Base-by-base conservation (phyloP, 1,284 basidiomycete genomes). In the Salmacisia buchloeana region DNA sequence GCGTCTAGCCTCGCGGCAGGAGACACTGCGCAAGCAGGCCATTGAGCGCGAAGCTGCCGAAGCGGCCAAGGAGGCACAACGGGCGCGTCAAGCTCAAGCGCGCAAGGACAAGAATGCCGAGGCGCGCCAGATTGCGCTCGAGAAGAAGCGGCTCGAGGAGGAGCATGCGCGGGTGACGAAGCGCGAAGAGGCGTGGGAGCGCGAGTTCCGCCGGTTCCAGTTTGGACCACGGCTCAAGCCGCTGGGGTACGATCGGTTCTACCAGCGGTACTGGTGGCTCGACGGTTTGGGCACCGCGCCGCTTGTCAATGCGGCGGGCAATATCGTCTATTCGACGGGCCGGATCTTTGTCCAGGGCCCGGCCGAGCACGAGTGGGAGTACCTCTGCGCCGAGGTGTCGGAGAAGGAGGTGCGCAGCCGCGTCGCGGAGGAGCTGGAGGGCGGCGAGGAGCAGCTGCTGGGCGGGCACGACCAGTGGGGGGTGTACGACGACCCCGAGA, bases 191-290 rank as follows among this genome's bases (percentile, higher is more conserved):
- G 85, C 85, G 63, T 90, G 96, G 67, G 94, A 97, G 78, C 87
- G 91, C 61, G 94, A 97, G 70, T 97, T 97, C 82, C 85, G 94
- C 64, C 88, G 91, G 73, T 84, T 91, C 63, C 83, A 91, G 34
- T 89, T 90, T 63, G 87, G 88, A 6, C 85, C 94, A 43, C 85
- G 94, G 54, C 87, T 91, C 46, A 89, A 90, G 72, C 92, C 94
- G 1, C 75, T 98, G 54, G 94, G 96, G 2, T 85, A 86, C 69
- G 96, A 98, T 80, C 85, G 94, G 61, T 98, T 97, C 81, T 88
- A 90, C 75, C 94, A 96, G 80, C 87, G 90, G 35, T 85, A 97
- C 67, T 98, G 94, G 93, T 98, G 94, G 94, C 91, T 97, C 78
- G 94, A 98, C 81, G 94, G 96, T 2, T 86, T 94, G 82, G 94